Base-by-base conservation (phyloP, 306 rosid genomes). In the Fagus crenata region DNA sequence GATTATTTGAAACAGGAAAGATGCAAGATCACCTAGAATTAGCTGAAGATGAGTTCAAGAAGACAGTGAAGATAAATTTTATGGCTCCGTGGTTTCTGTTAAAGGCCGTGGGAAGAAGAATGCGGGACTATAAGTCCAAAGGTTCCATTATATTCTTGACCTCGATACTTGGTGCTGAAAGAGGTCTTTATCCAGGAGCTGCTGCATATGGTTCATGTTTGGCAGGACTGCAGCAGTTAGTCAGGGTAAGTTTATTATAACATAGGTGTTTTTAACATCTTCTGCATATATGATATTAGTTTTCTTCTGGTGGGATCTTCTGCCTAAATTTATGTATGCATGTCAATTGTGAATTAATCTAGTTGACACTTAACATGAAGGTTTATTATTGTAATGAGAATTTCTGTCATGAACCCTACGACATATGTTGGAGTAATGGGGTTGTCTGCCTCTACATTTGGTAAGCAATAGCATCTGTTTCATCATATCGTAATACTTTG, bases 131-230 rank as follows among this genome's bases (percentile, higher is more conserved):
- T 13, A 84, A 90, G 41, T 75, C 80, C 1, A 97, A 95, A 59
- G 98, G 98, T n/a, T 94, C 98, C 72, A 82, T 94, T 39, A 64
- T 94, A 49, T 80, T 92, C 41, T 7, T 92, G 58, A 88, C 96
- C 15, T 82, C 96, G 3, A 81, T 94, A 1, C 42, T 75, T 40
- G 98, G 98, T 64, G 78, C 88, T 13, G 90, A 89, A 75, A 89
- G 98, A 77, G 97, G 96, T 31, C 59, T 94, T 64, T 85, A 94
- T 82, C 87, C 85, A 0, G 97, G 98, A 43, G 90, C 91, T 76
- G 91, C 95, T 18, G 91, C 93, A 3, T 90, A 82, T 74, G 93
- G 89, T 70, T 85, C 95, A 4, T 80, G 86, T 74, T 73, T 83
- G 33, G 98, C 95, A 2, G 97, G 86, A 39, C 67, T 92, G 43